A percentile compares a stretch with the other conserved stretches of the same genome.
Conservation (phyloP, 1,139 yeast genomes). For the Arxiozyma telluris region DNA sequence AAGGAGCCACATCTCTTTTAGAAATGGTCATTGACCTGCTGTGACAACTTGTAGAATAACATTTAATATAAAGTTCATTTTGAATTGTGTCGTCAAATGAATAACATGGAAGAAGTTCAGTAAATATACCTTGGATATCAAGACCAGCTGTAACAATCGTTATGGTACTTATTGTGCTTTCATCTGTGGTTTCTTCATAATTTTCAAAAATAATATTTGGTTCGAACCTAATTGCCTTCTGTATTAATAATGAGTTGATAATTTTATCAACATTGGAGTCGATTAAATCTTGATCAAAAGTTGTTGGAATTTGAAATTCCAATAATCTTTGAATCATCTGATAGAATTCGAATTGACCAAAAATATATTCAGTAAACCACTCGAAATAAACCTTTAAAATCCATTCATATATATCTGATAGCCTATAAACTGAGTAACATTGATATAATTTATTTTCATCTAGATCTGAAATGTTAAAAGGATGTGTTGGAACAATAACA, state of each 20-base stretch:
- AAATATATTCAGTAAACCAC: slow-evolving; percentile 35
- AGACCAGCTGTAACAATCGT: slow-evolving; percentile 28
- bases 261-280: slow-evolving; percentile 38
- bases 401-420: slow-evolving; percentile 46
- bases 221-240: slow-evolving; percentile 39
- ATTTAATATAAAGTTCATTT: slow-evolving; percentile 6
- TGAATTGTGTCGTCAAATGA: slow-evolving; percentile 14
- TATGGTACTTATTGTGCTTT: slow-evolving; percentile 14
- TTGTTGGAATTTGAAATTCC: slow-evolving; percentile 29
- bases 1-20: slow-evolving; percentile 21
- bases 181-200: slow-evolving; percentile 1
- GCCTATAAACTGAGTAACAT: slow-evolving; percentile 44
- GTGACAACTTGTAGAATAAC: slow-evolving; percentile 24
- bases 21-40: slow-evolving; percentile 26
- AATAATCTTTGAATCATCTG: slow-evolving; percentile 47
- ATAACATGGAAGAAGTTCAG: slow-evolving; percentile 34
- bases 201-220: neutral
- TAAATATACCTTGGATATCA: slow-evolving; percentile 38
- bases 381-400: slow-evolving; percentile 33
- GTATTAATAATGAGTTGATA: slow-evolving; percentile 38
- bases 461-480: slow-evolving; percentile 45
- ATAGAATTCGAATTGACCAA: slow-evolving; percentile 46
- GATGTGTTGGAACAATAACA: slow-evolving; percentile 46
- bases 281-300: slow-evolving; percentile 29
- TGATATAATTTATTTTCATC: slow-evolving; percentile 41